phyloP scores from a whole-genome alignment of 2,329 filamentous ascomycete genomes.

The Alternaria solani region DNA sequence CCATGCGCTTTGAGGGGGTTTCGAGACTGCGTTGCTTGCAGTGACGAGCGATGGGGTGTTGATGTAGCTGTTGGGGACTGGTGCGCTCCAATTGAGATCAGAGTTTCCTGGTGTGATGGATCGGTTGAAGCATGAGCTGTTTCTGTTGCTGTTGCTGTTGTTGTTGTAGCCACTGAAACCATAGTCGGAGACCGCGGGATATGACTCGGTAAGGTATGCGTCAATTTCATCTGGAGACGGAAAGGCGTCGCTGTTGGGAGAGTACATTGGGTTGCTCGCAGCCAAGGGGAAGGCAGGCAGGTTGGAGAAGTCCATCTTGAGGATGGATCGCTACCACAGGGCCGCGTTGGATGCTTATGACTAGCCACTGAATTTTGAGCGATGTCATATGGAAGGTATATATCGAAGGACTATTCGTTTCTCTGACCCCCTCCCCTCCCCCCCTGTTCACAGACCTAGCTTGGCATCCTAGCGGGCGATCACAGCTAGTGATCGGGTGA shows the following conservation, averaged over 20 bases:
- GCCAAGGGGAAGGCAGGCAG: conserved; percentile 4
- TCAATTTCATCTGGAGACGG: conserved; percentile 14
- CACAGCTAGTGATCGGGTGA: background rate
- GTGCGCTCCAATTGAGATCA: conserved; percentile 8
- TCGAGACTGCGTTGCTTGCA: background rate
- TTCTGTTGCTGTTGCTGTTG: background rate
- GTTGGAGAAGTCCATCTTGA: conserved; percentile 11
- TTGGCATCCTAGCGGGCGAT: conserved; percentile 6
- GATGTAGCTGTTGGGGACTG: conserved; percentile 9
- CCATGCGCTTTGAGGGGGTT: conserved; percentile 8
- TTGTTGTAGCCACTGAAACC: conserved; percentile 1
- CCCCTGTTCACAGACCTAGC: conserved; percentile 2
- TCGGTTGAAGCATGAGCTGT: conserved; percentile 4
- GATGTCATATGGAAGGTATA: conserved; percentile 1
- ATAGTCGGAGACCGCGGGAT: conserved; percentile 8
- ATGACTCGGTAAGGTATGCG: conserved; percentile 10
- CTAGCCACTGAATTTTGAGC: background rate
- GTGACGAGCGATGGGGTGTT: background rate
- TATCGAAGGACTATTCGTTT: conserved; percentile 9
- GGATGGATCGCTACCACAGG: background rate
- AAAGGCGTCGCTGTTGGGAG: conserved; percentile 14
- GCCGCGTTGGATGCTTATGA: background rate
- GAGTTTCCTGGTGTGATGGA: conserved; percentile 3
- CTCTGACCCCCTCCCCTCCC: conserved; percentile 4
- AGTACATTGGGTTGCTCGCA: conserved; percentile 8